Evolutionary conservation across 148 eudicot species (phyloP).

Genomic region (Nepenthes mirabilis): DNA sequence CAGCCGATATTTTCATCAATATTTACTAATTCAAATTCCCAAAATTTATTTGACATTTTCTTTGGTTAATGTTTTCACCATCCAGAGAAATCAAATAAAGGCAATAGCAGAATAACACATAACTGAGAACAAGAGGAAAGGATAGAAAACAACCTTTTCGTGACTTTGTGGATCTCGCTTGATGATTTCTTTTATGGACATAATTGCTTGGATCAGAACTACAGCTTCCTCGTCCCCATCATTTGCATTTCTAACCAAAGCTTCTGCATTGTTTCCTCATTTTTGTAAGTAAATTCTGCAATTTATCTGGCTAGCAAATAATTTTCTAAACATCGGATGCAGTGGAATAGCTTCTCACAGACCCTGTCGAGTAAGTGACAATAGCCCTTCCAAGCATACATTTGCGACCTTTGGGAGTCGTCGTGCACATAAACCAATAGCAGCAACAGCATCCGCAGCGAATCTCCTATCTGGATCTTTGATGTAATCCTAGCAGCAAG

Average conservation of each 20-base stretch:
- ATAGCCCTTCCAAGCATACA: conserved; percentile 66
- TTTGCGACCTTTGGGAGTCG: conserved; percentile 51
- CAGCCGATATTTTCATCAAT: too few relatives aligned
- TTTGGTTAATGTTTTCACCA: background rate
- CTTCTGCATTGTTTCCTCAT: conserved; percentile 18
- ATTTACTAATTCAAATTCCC: too few relatives aligned
- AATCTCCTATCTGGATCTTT: conserved; percentile 91
- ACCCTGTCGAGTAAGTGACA: conserved; percentile 61
- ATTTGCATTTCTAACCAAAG: conserved; percentile 23
- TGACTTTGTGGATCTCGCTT: conserved; percentile 57
- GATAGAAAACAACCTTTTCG: conserved; percentile 48
- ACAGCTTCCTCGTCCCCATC: conserved; percentile 46
- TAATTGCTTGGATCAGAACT: conserved; percentile 70
- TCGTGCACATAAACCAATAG: conserved; percentile 83
- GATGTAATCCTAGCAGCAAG: conserved; percentile 66
- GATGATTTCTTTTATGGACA: conserved; percentile 65
- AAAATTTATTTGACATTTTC: too few relatives aligned
- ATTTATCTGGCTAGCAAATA: background rate
- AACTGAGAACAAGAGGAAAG: conserved; percentile 1
- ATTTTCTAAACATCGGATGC: background rate
- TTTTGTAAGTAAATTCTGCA: background rate
- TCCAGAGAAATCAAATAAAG: conserved; percentile 4
- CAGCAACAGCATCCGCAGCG: conserved; percentile 95
- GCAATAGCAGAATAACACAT: background rate
- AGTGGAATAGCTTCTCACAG: conserved; percentile 10